Evolutionary conservation across 2,329 filamentous ascomycete genomes (phyloP).

Genomic region (Aspergillus clavatus): DNA sequence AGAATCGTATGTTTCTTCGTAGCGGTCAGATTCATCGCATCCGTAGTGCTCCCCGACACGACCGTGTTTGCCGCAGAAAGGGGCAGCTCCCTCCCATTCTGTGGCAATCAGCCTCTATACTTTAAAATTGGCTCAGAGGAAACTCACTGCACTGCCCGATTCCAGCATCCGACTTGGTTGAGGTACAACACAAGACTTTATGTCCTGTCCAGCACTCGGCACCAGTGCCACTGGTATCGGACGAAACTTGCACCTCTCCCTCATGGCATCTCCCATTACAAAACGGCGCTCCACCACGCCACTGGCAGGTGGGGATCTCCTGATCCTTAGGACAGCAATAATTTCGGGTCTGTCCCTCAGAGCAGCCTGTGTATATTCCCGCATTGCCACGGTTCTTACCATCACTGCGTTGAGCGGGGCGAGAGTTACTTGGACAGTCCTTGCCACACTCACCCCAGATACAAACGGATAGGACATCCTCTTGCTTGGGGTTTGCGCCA

Average conservation of each 20-base stretch:
- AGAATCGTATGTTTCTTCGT: background rate
- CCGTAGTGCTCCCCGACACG: background rate
- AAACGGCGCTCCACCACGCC: background rate
- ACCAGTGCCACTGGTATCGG: background rate
- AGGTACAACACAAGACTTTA: background rate
- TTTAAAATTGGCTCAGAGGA: background rate
- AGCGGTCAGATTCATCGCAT: background rate
- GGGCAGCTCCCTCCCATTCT: background rate
- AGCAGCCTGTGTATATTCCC: background rate
- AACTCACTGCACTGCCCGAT: background rate
- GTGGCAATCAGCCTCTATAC: background rate
- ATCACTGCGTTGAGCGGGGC: background rate
- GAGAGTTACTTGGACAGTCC: background rate
- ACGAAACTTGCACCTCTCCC: background rate
- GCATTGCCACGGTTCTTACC: background rate
- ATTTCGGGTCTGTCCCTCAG: background rate
- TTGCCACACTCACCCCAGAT: background rate
- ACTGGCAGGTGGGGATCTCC: background rate
- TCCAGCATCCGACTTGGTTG: background rate
- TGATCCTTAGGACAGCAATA: background rate
- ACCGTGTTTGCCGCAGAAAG: background rate
- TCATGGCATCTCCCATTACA: background rate
- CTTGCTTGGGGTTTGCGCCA: background rate
- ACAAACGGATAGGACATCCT: background rate
- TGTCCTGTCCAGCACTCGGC: background rate